phyloP scores from a whole-genome alignment of 495 filamentous ascomycete genomes.

The Xylaria grammica region DNA sequence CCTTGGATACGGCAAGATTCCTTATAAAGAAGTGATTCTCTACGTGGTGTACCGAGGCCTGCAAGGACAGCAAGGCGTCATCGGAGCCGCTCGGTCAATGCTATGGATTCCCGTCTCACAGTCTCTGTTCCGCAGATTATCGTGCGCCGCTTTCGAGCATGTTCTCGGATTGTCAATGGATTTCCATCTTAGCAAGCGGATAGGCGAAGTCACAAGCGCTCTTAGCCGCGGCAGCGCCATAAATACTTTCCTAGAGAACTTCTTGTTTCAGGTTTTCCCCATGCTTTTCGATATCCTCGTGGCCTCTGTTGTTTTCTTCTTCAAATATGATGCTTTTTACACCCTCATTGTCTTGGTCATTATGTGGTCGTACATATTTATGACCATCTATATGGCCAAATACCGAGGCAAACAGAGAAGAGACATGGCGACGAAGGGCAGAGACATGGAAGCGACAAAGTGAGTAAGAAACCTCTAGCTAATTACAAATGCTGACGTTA shows the following conservation, averaged over 20 bases:
- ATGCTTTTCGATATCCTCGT: slow-evolving; percentile 81
- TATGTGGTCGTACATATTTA: slow-evolving; percentile 82
- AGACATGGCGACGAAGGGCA: slow-evolving; percentile 78
- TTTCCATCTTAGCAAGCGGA: slow-evolving; percentile 86
- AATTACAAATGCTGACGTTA: slow-evolving; percentile 12
- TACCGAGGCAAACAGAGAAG: slow-evolving; percentile 81
- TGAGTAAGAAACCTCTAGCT: neutral
- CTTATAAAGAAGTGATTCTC: slow-evolving; percentile 59
- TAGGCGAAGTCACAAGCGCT: slow-evolving; percentile 82
- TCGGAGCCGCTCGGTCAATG: slow-evolving; percentile 70
- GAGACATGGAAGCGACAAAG: slow-evolving; percentile 72
- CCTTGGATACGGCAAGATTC: slow-evolving; percentile 44
- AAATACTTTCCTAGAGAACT: slow-evolving; percentile 83
- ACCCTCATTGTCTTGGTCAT: slow-evolving; percentile 77
- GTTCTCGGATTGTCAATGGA: slow-evolving; percentile 83
- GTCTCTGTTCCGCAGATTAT: slow-evolving; percentile 83
- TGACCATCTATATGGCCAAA: slow-evolving; percentile 86
- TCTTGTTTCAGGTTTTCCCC: slow-evolving; percentile 81
- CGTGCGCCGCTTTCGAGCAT: slow-evolving; percentile 84
- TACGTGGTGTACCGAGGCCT: slow-evolving; percentile 75
- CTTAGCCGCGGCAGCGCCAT: slow-evolving; percentile 84
- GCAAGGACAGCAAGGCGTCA: slow-evolving; percentile 76
- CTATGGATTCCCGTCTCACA: slow-evolving; percentile 86
- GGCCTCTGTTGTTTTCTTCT: slow-evolving; percentile 74
- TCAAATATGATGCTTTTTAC: slow-evolving; percentile 78